phyloP scores from a whole-genome alignment of 495 filamentous ascomycete species.

The Aspergillus leporis region DNA sequence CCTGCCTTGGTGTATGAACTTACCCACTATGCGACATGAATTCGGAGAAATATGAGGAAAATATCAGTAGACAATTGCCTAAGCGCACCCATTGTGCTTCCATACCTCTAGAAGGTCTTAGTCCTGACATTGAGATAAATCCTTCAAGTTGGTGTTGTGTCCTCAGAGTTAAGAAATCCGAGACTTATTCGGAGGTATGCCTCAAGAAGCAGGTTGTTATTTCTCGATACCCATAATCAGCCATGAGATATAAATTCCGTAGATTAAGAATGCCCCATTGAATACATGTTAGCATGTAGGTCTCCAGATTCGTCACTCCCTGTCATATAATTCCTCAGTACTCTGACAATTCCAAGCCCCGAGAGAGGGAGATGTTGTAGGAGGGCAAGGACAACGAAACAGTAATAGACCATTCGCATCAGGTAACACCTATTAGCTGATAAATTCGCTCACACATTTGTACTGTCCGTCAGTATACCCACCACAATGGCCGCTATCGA shows the following conservation, averaged over 20 bases:
- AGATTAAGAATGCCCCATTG: neutral
- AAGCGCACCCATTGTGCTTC: neutral
- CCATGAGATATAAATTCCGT: too few species aligned
- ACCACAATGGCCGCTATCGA: too few species aligned
- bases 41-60: too few species aligned
- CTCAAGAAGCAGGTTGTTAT: too few species aligned
- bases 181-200: neutral
- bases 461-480: too few species aligned
- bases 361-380: neutral
- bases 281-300: neutral
- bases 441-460: too few species aligned
- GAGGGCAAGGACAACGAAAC: neutral
- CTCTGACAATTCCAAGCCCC: neutral
- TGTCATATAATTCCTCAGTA: neutral
- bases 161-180: neutral
- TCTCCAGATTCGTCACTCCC: neutral
- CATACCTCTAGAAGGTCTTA: neutral
- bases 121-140: neutral
- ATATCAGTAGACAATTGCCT: too few species aligned
- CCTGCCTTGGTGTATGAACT: too few species aligned
- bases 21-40: too few species aligned
- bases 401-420: neutral
- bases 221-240: too few species aligned
- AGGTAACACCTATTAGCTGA: too few species aligned
- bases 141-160: neutral